Percentiles rank a stretch among this genome's conserved stretches.
These are phyloP conservation scores for Fragilaria radians DNA, from an alignment of 108 stramenopile genomes.

Conservation along the genomic window DNA sequence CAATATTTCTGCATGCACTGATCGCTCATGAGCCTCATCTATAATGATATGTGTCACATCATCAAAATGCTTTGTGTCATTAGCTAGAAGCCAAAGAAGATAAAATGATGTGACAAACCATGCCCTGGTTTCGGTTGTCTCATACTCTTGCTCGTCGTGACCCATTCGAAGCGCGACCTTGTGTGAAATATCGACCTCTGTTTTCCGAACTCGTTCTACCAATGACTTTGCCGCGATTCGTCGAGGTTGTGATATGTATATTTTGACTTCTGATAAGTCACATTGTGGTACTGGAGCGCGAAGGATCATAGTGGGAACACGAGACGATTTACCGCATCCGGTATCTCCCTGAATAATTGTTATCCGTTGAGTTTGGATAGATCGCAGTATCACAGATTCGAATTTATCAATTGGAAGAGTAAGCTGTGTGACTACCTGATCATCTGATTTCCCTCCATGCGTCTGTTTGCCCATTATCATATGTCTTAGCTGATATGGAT, in stretches of 20 bases:
- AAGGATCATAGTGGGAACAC: conserved; percentile 83
- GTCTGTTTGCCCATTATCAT: no score
- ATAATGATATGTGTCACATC: conserved; percentile 76
- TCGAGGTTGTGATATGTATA: conserved; percentile 82
- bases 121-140: conserved; percentile 53
- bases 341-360: conserved; percentile 91
- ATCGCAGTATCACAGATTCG: conserved; percentile 47
- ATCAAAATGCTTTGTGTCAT: conserved; percentile 70
- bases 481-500: no score
- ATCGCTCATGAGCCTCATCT: conserved; percentile 86
- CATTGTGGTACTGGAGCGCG: conserved; percentile 55
- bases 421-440: conserved; percentile 5
- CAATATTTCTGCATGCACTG: conserved; percentile 75
- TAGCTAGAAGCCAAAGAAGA: conserved; percentile 76
- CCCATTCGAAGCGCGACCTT: conserved; percentile 84
- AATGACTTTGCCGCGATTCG: conserved; percentile 85
- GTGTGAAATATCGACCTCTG: conserved; percentile 45
- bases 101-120: conserved; percentile 93
- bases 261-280: conserved; percentile 45
- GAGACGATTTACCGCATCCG: conserved; percentile 79
- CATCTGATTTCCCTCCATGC: no score
- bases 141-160: conserved; percentile 75
- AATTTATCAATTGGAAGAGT: conserved; percentile 73
- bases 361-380: conserved; percentile 58
- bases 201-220: conserved; percentile 62